Evolutionary conservation across 306 rosid species (phyloP).

Genomic region (Notholithocarpus densiflorus): DNA sequence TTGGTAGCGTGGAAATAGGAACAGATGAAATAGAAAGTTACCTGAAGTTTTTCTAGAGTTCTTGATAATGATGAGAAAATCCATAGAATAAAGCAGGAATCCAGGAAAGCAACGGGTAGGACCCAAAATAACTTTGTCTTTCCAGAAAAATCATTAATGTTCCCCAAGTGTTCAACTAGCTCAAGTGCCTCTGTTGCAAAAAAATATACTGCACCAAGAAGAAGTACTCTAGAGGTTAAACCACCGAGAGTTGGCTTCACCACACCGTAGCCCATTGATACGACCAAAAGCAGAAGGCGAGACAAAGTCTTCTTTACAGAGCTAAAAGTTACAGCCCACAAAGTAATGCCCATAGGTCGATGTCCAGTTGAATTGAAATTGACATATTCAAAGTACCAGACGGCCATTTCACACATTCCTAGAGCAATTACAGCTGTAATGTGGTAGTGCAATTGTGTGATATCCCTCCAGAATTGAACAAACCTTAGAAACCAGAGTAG

Average conservation of each 20-base stretch:
- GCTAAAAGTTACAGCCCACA: constrained; percentile 88
- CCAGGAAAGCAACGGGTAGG: constrained; percentile 84
- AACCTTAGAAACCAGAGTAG: constrained; percentile 79
- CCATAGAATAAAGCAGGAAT: constrained; percentile 82
- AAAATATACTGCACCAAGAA: constrained; percentile 67
- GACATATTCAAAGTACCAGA: constrained; percentile 91
- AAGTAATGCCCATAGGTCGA: constrained; percentile 88
- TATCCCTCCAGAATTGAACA: constrained; percentile 80
- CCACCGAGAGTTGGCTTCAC: constrained; percentile 85
- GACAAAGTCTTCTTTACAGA: constrained; percentile 84
- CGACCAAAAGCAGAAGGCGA: constrained; percentile 80
- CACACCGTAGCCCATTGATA: constrained; percentile 87
- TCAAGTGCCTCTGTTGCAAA: constrained; percentile 78
- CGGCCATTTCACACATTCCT: constrained; percentile 96
- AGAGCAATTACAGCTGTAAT: constrained; percentile 85
- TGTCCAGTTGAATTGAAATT: constrained; percentile 82
- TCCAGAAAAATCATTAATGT: constrained; percentile 83
- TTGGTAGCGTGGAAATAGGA: not conserved
- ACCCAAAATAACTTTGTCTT: constrained; percentile 70
- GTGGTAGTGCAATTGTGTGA: constrained; percentile 77
- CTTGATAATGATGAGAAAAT: constrained; percentile 85
- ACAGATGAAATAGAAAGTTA: constrained; percentile 14
- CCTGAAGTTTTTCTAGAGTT: constrained; percentile 94
- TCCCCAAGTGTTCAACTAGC: constrained; percentile 86
- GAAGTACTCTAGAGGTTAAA: constrained; percentile 50